Conservation (phyloP, 768 basidiomycete genomes). For the Suillus clintonianus region DNA sequence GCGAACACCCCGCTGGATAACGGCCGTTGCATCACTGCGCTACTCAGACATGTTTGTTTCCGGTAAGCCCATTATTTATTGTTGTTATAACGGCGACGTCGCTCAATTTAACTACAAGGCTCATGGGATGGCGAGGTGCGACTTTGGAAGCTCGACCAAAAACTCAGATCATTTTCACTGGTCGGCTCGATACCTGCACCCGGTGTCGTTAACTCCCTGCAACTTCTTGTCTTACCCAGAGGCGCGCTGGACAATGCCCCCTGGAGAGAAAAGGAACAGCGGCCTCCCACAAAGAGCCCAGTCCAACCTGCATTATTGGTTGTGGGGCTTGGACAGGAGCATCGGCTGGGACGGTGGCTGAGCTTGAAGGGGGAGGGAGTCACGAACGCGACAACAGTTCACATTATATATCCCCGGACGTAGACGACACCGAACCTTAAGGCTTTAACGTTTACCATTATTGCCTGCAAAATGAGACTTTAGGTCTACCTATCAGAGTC, state of each 20-base stretch:
- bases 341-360: slow-evolving; percentile 88
- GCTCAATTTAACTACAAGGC: slow-evolving; percentile 48
- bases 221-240: slow-evolving; percentile 61
- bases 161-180: slow-evolving; percentile 73
- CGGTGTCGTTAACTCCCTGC: slow-evolving; percentile 90
- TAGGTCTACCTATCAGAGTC: neutral
- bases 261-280: slow-evolving; percentile 33
- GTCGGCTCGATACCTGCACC: slow-evolving; percentile 63
- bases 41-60: slow-evolving; percentile 93
- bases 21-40: slow-evolving; percentile 74
- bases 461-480: neutral
- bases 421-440: slow-evolving; percentile 1
- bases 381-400: slow-evolving; percentile 71
- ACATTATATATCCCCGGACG: slow-evolving; percentile 52
- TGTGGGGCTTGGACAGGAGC: slow-evolving; percentile 86
- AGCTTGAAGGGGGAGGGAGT: slow-evolving; percentile 68
- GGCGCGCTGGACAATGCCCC: slow-evolving; percentile 44
- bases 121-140: slow-evolving; percentile 92
- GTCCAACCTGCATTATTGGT: slow-evolving; percentile 58
- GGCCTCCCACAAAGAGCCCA: slow-evolving; percentile 2
- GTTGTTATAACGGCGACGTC: neutral
- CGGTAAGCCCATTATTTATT: slow-evolving; percentile 47
- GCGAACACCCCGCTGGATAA: slow-evolving; percentile 88
- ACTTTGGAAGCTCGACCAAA: slow-evolving; percentile 87
- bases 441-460: neutral